Percentiles rank a stretch among this genome's conserved stretches.
phyloP scores from a whole-genome alignment of 2,329 filamentous ascomycete genomes.

The Cercospora brassicicola region DNA sequence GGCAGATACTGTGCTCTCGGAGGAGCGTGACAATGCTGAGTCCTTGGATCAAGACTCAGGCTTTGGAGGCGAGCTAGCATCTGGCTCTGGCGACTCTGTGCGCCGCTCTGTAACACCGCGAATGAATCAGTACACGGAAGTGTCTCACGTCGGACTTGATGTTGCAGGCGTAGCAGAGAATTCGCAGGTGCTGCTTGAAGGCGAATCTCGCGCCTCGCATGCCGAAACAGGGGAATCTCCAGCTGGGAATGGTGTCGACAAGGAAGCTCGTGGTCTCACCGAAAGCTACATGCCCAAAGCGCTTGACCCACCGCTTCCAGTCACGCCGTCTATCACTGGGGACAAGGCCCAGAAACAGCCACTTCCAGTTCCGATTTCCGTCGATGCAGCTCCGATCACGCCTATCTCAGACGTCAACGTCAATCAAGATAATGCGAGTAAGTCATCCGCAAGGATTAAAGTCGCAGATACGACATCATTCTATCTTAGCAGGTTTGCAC shows the following conservation, averaged over 20 bases:
- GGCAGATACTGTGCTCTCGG: background rate
- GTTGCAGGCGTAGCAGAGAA: background rate
- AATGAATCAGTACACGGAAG: background rate
- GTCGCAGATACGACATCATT: slow-evolving; percentile 1
- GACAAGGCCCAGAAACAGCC: background rate
- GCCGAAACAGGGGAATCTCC: background rate
- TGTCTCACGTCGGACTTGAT: background rate
- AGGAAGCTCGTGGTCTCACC: background rate
- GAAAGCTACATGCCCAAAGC: background rate
- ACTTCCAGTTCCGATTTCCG: background rate
- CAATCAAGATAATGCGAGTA: background rate
- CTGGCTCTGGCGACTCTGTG: background rate
- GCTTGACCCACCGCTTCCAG: background rate
- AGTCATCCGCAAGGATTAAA: background rate
- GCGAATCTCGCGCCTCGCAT: background rate
- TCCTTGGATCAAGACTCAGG: background rate
- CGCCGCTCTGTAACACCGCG: background rate
- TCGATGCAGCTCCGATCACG: background rate
- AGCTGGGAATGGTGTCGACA: background rate
- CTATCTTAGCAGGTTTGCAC: slow-evolving; percentile 6
- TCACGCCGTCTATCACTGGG: background rate
- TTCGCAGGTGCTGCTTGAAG: background rate
- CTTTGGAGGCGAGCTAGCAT: background rate
- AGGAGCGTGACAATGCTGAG: background rate
- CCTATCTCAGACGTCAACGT: background rate